Base-by-base conservation (phyloP, 371 early-diverging fungal species). In the Mucor piriformis region DNA sequence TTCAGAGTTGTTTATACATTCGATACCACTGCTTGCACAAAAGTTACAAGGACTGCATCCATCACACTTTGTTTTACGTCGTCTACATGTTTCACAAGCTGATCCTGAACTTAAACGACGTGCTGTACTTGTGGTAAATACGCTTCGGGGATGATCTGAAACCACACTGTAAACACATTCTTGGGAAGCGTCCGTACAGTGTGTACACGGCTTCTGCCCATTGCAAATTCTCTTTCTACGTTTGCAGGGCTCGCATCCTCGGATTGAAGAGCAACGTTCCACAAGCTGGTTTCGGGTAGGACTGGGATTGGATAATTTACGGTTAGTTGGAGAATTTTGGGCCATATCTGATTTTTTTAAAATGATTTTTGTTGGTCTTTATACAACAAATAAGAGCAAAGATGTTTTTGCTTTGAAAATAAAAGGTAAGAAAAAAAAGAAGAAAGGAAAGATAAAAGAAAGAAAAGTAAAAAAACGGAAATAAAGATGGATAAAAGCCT, bases 1-100 rank as follows among this genome's bases (percentile, higher is more conserved):
- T 42, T 72, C 72, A 7, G 65, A 68, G 37, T 72, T 69, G 34
- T 71, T 71, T 23, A 72, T 50, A 50, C 72, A 72, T 11, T 68
- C 72, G 27, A 66, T 58, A 2, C 69, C 72, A 34, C 54, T 72
- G 10, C 59, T 61, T 2, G 72, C 69, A 66, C 81, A 80, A 40
- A 72, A 80, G 15, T 69, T 61, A 50, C 81, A 80, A 40, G 81
- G 81, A 50, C 61, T 69, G 4, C 74, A 65, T 29, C 81, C 81
- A 69, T 80, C 81, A 61, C 81, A 80, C 47, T 80, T 80, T 27
- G 81, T 80, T 59, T 80, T 80, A 44, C 81, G 69, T 67, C 77
- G 62, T 34, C 81, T 70, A 50, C 81, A 80, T 8, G 76, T 75
- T 64, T 80, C 81, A 52, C 81, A 80, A 32, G 81, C 81, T 37